These are phyloP conservation scores for Mycothermus thermophilus DNA, from an alignment of 495 filamentous ascomycete genomes.

Conservation along the genomic window DNA sequence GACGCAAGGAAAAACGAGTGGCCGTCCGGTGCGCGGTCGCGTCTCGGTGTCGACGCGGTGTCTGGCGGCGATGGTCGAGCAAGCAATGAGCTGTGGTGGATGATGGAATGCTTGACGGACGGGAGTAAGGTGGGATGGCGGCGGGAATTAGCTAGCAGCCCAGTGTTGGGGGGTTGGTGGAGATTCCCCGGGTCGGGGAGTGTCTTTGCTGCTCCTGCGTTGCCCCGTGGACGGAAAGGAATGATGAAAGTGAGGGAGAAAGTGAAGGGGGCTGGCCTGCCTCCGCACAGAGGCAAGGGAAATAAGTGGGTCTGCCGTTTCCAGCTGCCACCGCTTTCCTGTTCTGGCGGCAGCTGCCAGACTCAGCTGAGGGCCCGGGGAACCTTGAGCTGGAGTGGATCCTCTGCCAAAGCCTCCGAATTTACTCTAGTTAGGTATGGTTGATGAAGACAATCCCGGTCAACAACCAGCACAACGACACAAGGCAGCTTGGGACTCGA, in stretches of 20 bases:
- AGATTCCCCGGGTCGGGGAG: background rate
- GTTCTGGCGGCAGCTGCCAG: too few species aligned
- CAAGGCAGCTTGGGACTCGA: too few species aligned
- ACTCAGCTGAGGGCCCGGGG: too few species aligned
- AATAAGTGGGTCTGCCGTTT: background rate
- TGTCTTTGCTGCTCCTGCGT: slow-evolving; percentile 10
- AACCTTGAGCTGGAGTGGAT: too few species aligned
- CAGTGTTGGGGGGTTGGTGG: slow-evolving; percentile 1
- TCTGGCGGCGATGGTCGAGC: too few species aligned
- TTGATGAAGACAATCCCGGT: too few species aligned
- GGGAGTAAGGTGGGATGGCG: background rate
- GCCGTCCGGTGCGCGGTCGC: background rate
- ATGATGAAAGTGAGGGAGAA: slow-evolving; percentile 9
- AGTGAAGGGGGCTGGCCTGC: slow-evolving; percentile 18
- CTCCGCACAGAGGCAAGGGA: slow-evolving; percentile 9
- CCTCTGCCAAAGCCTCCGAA: too few species aligned
- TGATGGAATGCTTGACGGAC: background rate
- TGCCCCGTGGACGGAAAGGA: slow-evolving; percentile 16
- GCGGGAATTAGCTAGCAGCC: slow-evolving; percentile 3
- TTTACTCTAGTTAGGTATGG: too few species aligned
- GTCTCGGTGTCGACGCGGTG: too few species aligned
- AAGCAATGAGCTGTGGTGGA: too few species aligned
- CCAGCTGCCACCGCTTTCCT: slow-evolving; percentile 9
- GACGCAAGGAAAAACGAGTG: background rate
- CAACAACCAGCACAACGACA: too few species aligned